Evolutionary conservation across 805 yeast genomes (phyloP), one percentile per base, ranked within the genome.

Genomic region (Yamadazyma akitaensis): DNA sequence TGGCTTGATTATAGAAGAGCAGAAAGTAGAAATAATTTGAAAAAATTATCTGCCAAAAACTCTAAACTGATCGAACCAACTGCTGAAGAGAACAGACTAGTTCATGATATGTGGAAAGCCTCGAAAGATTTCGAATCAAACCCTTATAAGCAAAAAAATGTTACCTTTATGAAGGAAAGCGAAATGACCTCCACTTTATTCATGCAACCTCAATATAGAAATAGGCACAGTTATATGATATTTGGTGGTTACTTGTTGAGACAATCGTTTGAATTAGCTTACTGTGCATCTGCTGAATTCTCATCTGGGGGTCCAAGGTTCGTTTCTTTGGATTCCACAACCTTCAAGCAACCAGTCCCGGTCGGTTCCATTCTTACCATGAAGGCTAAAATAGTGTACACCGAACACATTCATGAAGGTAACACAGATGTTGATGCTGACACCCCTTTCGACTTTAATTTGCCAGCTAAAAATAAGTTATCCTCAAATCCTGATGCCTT

Each of bases 171-270:
- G 95, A 75, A 78, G 42, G 84, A 88, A 51, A 84, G 97, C 1
- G 69, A 64, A 43, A 76, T 87, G 44, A 72, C 78, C 43, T 85
- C 96, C 10, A 88, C 96, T 6, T 77, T 84, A 58, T 82, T 90
- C 66, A 92, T 91, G 92, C 97, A 91, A 67, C 97, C 97, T 1
- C 97, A 91, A 70, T 91, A 90, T 70, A 81, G 97, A 68, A 91
- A 91, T 72, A 80, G 96, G 63, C 96, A 91, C 63, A 86, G 95
- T 3, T 88, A 85, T 67, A 89, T 90, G 88, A 88, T 91, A 39
- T 91, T 91, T 65, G 98, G 98, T 57, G 98, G 98, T 25, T 91
- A 91, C 60, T 71, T 91, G 59, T 78, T 91, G 73, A 81, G 97
- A 65, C 96, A 90, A 67, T 82, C 96, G 2, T 91, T 91, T 63